Evolutionary conservation across 495 filamentous ascomycete species (phyloP).

Genomic region (Podospora didyma): DNA sequence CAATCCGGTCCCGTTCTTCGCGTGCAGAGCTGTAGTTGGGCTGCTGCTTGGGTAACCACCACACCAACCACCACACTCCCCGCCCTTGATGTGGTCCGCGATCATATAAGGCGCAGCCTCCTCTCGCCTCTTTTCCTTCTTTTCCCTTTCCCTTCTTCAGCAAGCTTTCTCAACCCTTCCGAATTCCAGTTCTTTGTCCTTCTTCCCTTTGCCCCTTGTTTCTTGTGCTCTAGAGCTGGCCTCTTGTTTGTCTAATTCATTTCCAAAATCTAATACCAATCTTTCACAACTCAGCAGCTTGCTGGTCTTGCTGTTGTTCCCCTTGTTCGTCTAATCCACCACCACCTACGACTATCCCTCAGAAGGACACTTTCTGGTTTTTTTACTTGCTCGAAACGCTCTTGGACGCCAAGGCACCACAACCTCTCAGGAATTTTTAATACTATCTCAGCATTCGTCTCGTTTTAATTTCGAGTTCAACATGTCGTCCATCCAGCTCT

Average conservation of each 20-base stretch:
- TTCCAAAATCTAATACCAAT: slow-evolving; percentile 31
- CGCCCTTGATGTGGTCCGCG: slow-evolving; percentile 22
- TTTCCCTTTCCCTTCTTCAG: slow-evolving; percentile 61
- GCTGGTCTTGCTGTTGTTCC: slow-evolving; percentile 43
- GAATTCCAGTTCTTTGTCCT: slow-evolving; percentile 57
- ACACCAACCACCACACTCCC: slow-evolving; percentile 16
- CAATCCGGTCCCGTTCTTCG: not conserved
- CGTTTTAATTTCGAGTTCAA: slow-evolving; percentile 38
- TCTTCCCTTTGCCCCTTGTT: slow-evolving; percentile 48
- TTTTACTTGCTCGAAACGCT: slow-evolving; percentile 58
- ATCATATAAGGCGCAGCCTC: slow-evolving; percentile 46
- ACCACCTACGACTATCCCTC: slow-evolving; percentile 29
- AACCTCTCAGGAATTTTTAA: slow-evolving; percentile 23
- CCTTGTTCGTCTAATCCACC: slow-evolving; percentile 24
- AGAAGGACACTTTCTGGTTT: slow-evolving; percentile 41
- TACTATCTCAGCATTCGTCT: slow-evolving; percentile 32
- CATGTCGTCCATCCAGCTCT: slow-evolving; percentile 82
- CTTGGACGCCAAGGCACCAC: slow-evolving; percentile 16
- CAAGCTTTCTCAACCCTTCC: slow-evolving; percentile 67
- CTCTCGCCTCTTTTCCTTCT: slow-evolving; percentile 28
- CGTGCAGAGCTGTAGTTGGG: slow-evolving; percentile 2
- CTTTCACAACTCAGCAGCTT: slow-evolving; percentile 35
- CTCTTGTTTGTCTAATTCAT: slow-evolving; percentile 45
- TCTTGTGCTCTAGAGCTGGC: slow-evolving; percentile 47
- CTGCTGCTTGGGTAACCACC: slow-evolving; percentile 20